Percentiles rank a stretch among this genome's conserved stretches.
Conservation (phyloP, 768 basidiomycete species). For the Dentipellis fragilis region DNA sequence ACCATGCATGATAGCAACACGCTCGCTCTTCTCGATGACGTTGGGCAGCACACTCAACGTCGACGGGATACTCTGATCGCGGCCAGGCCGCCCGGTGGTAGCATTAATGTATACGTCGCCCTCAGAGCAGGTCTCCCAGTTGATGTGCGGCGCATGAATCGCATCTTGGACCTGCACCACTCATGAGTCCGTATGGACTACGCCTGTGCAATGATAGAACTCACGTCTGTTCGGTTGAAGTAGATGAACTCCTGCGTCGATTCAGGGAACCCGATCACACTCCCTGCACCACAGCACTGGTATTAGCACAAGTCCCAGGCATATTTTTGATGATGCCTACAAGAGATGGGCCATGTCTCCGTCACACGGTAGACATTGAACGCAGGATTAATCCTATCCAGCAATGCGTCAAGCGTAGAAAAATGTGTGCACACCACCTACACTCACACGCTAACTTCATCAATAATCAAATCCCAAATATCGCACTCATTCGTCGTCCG, state of each 20-base stretch:
- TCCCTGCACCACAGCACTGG: conserved; percentile 23
- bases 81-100: conserved; percentile 16
- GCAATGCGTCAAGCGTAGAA: neutral
- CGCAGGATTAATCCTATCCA: conserved; percentile 39
- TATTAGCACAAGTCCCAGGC: neutral
- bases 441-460: conserved; percentile 36
- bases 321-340: conserved; percentile 17
- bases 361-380: conserved; percentile 49
- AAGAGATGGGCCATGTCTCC: conserved; percentile 41
- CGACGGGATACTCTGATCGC: conserved; percentile 22
- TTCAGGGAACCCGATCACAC: conserved; percentile 20
- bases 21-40: conserved; percentile 27
- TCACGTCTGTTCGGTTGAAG: conserved; percentile 41
- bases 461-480: conserved; percentile 38
- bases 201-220: neutral
- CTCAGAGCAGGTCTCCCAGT: conserved; percentile 20
- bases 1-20: conserved; percentile 25
- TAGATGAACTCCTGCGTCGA: conserved; percentile 45
- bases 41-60: conserved; percentile 25
- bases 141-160: conserved; percentile 27
- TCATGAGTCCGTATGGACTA: neutral
- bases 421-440: neutral
- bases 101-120: conserved; percentile 20
- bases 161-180: conserved; percentile 23
- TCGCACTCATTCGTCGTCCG: conserved; percentile 29